Evolutionary conservation across 176 grass and related monocot species (phyloP), one percentile per base, ranked within the genome.

Genomic region (Microstegium vimineum): DNA sequence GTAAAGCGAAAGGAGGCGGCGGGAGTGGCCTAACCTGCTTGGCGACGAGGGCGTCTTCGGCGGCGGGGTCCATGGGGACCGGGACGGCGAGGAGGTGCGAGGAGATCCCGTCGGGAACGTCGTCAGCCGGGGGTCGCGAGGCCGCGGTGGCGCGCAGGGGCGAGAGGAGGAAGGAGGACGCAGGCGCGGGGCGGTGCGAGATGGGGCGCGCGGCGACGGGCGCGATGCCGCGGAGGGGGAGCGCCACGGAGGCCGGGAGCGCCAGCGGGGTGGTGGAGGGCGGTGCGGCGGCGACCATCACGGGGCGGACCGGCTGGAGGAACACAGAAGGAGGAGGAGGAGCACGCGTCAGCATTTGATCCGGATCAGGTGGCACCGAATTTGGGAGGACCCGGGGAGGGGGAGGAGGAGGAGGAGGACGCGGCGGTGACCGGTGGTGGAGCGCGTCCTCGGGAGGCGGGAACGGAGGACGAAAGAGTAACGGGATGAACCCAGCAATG

Each of bases 161-260:
- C 69, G 56, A 81, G 83, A 38, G 62, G 70, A 76, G 73, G 33
- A 82, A 8, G 65, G 65, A 37, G 30, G 65, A 33, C 12, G 20
- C 43, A 20, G 68, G 47, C 34, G 77, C 78, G 17, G 73, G 76
- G 34, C 81, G 88, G 76, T 73, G 70, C 26, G 77, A 84, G 86
- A 89, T 49, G 13, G 94, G 80, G 64, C 77, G 89, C 69, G 87
- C 82, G 76, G 84, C 85, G 51, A 88, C 63, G 73, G 88, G 92
- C 51, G 87, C 57, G 30, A 87, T 74, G 33, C 87, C 83, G 13
- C 90, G 85, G 45, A 92, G 86, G 3, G 87, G 83, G 4, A 71
- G 82, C 49, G 89, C 74, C 31, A 79, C 32, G 2, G 64, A 75
- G 54, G 84, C 11, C 17, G 71, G 62, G 54, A 56, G 13, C 45